Percentiles rank a stretch among this genome's conserved stretches.
Evolutionary conservation across 371 early-diverging fungal species (phyloP).

Genomic region (Parasitella parasitica): DNA sequence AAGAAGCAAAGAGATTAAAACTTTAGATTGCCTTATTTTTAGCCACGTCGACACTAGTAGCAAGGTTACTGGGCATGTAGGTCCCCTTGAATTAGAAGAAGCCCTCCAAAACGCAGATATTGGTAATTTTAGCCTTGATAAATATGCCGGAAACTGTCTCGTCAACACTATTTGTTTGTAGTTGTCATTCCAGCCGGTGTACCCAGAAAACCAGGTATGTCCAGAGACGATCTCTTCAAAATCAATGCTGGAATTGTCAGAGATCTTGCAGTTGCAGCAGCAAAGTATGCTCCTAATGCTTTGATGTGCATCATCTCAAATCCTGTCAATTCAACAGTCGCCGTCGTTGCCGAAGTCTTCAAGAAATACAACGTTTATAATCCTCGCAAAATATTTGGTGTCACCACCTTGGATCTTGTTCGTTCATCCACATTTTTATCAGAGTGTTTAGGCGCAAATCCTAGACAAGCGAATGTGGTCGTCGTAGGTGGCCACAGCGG

Average conservation of each 20-base stretch:
- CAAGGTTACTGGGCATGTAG: constrained; percentile 54
- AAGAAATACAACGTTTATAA: constrained; percentile 74
- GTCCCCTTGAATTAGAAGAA: constrained; percentile 32
- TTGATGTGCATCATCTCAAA: constrained; percentile 84
- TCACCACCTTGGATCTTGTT: constrained; percentile 86
- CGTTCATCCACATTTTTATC: constrained; percentile 82
- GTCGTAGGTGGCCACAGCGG: constrained; percentile 93
- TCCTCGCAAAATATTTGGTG: constrained; percentile 85
- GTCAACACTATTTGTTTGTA: too few species aligned
- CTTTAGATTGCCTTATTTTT: background rate
- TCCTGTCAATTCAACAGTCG: constrained; percentile 93
- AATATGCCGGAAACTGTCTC: background rate
- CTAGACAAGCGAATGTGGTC: constrained; percentile 60
- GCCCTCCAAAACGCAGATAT: constrained; percentile 43
- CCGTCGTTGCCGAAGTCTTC: constrained; percentile 83
- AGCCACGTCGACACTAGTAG: constrained; percentile 69
- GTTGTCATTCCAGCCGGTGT: constrained; percentile 96
- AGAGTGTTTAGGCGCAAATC: constrained; percentile 49
- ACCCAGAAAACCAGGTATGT: constrained; percentile 92
- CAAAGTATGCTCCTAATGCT: constrained; percentile 81
- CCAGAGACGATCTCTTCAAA: constrained; percentile 87
- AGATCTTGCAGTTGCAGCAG: constrained; percentile 75
- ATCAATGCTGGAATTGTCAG: constrained; percentile 87
- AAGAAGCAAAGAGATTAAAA: background rate
- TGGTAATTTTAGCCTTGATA: constrained; percentile 16